These are phyloP conservation scores for Leptographium wingfieldii DNA, from an alignment of 2,329 filamentous ascomycete genomes.

Conservation along the genomic window DNA sequence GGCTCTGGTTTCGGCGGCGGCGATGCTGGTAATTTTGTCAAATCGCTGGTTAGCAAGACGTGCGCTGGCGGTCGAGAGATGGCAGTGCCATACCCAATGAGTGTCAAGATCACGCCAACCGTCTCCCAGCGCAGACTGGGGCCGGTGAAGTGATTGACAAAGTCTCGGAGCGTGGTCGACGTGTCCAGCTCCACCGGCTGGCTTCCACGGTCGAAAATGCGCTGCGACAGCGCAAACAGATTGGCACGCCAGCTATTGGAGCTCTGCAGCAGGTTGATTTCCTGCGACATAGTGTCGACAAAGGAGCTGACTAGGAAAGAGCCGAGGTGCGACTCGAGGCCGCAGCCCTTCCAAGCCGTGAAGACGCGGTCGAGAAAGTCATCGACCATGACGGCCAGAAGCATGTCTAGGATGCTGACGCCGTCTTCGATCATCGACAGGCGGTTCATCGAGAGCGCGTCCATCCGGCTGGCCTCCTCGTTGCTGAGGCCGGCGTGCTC, in stretches of 20 bases:
- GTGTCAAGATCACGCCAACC: constrained; percentile 2
- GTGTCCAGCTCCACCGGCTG: not conserved
- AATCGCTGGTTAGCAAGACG: not conserved
- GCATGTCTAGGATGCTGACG: constrained; percentile 2
- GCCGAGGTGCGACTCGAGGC: constrained; percentile 4
- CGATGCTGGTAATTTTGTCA: not conserved
- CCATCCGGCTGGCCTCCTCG: constrained; percentile 1
- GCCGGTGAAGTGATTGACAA: constrained; percentile 5
- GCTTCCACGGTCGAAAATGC: constrained; percentile 2
- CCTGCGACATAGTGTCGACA: not conserved
- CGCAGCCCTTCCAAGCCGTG: constrained; percentile 4
- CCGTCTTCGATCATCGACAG: constrained; percentile 6
- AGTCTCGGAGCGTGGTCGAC: not conserved
- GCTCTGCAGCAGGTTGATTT: not conserved
- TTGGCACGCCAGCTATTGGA: not conserved
- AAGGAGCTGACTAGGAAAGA: constrained; percentile 3
- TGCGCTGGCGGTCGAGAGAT: not conserved
- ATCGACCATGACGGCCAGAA: not conserved
- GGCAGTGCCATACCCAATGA: not conserved
- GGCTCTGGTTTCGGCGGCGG: constrained; percentile 2
- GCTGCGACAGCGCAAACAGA: not conserved
- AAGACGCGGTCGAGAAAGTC: constrained; percentile 3
- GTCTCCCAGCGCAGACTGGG: constrained; percentile 4
- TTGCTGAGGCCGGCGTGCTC: not conserved
- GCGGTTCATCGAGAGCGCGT: constrained; percentile 4